Base-by-base conservation (phyloP, 2,329 filamentous ascomycete genomes). In the Sarocladium strictum region DNA sequence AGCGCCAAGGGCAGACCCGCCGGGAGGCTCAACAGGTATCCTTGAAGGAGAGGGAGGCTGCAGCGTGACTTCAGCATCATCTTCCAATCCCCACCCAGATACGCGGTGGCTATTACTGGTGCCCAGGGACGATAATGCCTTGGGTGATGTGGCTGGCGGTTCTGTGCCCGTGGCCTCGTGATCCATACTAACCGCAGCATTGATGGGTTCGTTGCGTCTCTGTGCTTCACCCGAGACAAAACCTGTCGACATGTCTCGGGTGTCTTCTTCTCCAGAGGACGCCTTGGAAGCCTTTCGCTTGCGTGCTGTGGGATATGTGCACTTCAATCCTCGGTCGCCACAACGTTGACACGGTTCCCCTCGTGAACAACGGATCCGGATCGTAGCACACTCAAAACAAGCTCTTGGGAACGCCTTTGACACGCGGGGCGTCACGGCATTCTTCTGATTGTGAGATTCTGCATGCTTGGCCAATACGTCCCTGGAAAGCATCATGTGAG, bases 261-360 rank as follows among this genome's bases (percentile, higher is more conserved):
- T 27, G 3, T 14, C 38, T 19, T 49, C 37, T 15, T 17, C 7
- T 27, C 33, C 15, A 10, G 38, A 12, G 6, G n/a, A n/a, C n/a
- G 49, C 21, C 15, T 11, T n/a, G 29, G 37, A 37, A 3, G 52
- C 52, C 37, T 43, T 54, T 32, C 57, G 53, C 33, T 55, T 56
- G 19, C 50, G 19, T 3, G 43, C 29, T 12, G 38, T 43, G 9
- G 58, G 58, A 26, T 59, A 59, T 21, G 43, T 45, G 45, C 58
- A 59, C 49, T 54, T n/a, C 23, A 58, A 17, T 7, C 47, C 38
- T 23, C 38, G 27, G 7, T 41, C 37, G 10, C 47, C 32, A 27
- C 58, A 58, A 3, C 56, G 58, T 17, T 38, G 53, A 24, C 58
- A 59, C 24, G 58, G 58, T 2, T 47, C 19, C 14, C 37, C 56